phyloP scores from a whole-genome alignment of 2,329 filamentous ascomycete species.

The Fusarium continuum region DNA sequence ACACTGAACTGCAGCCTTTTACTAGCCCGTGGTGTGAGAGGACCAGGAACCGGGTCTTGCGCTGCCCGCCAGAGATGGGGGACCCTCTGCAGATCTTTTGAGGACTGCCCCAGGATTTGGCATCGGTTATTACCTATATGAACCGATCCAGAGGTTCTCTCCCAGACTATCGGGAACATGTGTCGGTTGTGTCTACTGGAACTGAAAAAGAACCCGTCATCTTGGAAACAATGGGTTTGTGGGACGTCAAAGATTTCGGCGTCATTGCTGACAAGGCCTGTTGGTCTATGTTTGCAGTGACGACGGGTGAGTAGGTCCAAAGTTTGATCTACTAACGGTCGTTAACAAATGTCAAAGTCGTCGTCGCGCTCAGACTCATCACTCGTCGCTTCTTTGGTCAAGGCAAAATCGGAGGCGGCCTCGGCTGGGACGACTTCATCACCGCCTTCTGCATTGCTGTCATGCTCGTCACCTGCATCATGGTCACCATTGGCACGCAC shows the following conservation, averaged over 20 bases:
- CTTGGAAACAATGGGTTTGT: constrained; percentile 27
- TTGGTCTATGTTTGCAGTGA: constrained; percentile 41
- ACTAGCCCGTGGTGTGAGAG: neutral
- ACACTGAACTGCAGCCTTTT: neutral
- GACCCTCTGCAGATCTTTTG: neutral
- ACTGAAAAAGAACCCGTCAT: neutral
- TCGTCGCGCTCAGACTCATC: constrained; percentile 34
- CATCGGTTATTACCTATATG: neutral
- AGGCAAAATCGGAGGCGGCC: constrained; percentile 30
- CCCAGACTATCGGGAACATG: neutral
- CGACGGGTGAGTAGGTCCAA: constrained; percentile 20
- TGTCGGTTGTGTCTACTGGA: neutral
- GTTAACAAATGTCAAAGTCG: constrained; percentile 9
- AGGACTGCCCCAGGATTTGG: neutral
- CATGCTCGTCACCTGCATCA: constrained; percentile 36
- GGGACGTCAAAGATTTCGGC: constrained; percentile 35
- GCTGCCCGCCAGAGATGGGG: neutral
- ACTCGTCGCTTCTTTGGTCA: constrained; percentile 31
- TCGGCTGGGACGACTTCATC: constrained; percentile 41
- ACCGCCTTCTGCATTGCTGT: constrained; percentile 33
- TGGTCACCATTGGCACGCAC: constrained; percentile 35
- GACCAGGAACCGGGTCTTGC: neutral
- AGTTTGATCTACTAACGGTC: neutral
- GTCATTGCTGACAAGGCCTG: constrained; percentile 38
- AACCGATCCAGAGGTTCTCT: neutral